Base-by-base conservation (phyloP, 2,329 filamentous ascomycete genomes). In the Colletotrichum neosansevieriae region DNA sequence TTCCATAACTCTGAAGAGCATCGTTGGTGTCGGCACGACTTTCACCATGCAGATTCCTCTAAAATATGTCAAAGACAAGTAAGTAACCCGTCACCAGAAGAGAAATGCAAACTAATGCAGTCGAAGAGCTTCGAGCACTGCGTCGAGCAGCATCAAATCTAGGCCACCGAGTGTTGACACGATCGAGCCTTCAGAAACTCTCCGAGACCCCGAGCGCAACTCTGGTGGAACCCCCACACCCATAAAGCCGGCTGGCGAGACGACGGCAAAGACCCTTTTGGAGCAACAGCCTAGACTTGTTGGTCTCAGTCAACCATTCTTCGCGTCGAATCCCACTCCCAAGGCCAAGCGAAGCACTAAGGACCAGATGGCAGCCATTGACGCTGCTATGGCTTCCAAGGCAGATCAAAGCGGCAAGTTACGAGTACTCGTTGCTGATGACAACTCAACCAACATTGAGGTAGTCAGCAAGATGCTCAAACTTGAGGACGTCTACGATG, bases 41-140 rank as follows among this genome's bases (percentile, higher is more conserved):
- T 97, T 98, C 73, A 94, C 85, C 1, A 90, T 97, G 87, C 87
- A 88, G 24, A 93, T 97, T 34, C 94, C 94, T 3, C 82, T 97
- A 29, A 91, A 89, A 76, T 93, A 93, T 73, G 84, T 94, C 12
- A 89, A 89, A 73, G 91, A 92, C 69, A 85, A 89, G 74, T 87
- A 86, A 70, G 87, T n/a, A 11, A 12, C 6, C 12, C n/a, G 32
- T n/a, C 13, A 6, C 21, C 24, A 6, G n/a, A 19, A 17, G 12
- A 17, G 10, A 24, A 1, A 4, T 21, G 47, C 13, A 51, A 13
- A 17, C 70, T 72, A 67, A 72, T 45, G 38, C 40, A 12, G 13
- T 6, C 15, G 17, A 58, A 86, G 85, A 59, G 75, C 84, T 17
- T 85, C 86, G 0, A 88, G 85, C 72, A 86, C 84, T 11, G 84